These are phyloP conservation scores for Trichoderma sp. DNA, from an alignment of 2,329 filamentous ascomycete genomes.

Conservation along the genomic window DNA sequence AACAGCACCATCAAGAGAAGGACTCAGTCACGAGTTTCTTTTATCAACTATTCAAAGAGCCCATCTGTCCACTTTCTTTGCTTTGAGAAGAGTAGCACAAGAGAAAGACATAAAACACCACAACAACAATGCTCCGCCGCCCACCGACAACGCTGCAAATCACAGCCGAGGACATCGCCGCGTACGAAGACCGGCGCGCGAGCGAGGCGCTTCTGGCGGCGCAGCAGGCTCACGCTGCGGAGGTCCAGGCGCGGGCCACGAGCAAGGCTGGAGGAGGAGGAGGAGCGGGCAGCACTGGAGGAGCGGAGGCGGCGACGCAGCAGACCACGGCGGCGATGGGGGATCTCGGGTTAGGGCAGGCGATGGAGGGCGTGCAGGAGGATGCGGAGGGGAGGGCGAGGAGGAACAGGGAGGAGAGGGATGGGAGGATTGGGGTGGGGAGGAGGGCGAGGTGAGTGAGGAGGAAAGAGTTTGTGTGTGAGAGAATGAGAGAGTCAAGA, in stretches of 20 bases:
- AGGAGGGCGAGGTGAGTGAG: slow-evolving; percentile 22
- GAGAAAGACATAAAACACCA: not conserved
- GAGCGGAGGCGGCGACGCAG: slow-evolving; percentile 26
- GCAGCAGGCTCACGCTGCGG: slow-evolving; percentile 32
- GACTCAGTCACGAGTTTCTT: not conserved
- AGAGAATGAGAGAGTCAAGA: not conserved
- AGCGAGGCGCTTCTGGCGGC: slow-evolving; percentile 38
- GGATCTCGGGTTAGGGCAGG: slow-evolving; percentile 18
- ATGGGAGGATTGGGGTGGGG: slow-evolving; percentile 40
- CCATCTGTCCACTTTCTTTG: not conserved
- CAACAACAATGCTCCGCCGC: slow-evolving; percentile 58
- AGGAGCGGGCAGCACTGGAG: not conserved
- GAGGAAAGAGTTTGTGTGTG: not conserved
- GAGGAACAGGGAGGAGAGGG: slow-evolving; percentile 32
- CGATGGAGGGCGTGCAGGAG: slow-evolving; percentile 33
- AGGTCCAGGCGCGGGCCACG: slow-evolving; percentile 23
- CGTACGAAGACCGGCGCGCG: slow-evolving; percentile 63
- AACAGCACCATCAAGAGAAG: not conserved
- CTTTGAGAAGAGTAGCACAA: not conserved
- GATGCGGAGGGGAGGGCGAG: slow-evolving; percentile 27
- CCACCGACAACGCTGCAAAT: slow-evolving; percentile 65
- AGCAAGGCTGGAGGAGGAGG: slow-evolving; percentile 5
- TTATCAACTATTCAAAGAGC: not conserved
- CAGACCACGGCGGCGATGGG: slow-evolving; percentile 21
- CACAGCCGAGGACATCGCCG: slow-evolving; percentile 66